These are phyloP conservation scores for Rutstroemia sp. DNA, from an alignment of 2,329 filamentous ascomycete species.

Conservation along the genomic window DNA sequence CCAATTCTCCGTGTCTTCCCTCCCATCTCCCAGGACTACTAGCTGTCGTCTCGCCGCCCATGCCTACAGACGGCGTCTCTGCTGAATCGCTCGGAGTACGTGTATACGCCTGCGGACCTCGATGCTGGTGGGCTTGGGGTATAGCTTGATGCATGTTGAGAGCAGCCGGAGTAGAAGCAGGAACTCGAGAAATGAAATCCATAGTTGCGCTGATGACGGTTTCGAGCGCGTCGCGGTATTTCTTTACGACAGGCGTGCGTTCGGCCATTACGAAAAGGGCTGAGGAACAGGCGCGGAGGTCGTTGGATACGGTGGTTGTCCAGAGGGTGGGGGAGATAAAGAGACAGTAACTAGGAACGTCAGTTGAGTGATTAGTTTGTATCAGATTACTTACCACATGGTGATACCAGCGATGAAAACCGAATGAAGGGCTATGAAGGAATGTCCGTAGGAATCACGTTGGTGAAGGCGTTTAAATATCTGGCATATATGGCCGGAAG, in stretches of 20 bases:
- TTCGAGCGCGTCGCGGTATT: conserved; percentile 37
- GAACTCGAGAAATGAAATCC: conserved; percentile 26
- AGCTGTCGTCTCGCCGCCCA: conserved; percentile 1
- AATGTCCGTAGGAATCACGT: conserved; percentile 34
- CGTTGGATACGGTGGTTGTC: conserved; percentile 23
- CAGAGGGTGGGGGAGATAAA: conserved; percentile 23
- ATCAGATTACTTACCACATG: conserved; percentile 20
- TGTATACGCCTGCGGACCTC: no score
- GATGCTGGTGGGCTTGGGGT: no score
- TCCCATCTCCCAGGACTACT: conserved; percentile 17
- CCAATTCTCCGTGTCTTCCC: conserved; percentile 21
- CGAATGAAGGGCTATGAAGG: conserved; percentile 37
- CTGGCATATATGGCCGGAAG: conserved; percentile 36
- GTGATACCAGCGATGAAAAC: conserved; percentile 38
- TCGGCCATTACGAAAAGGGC: conserved; percentile 41
- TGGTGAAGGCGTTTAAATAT: conserved; percentile 37
- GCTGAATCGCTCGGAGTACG: not conserved
- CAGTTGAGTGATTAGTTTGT: not conserved
- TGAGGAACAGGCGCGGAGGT: conserved; percentile 34
- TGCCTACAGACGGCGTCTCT: not conserved
- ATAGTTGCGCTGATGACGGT: conserved; percentile 35
- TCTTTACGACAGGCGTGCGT: conserved; percentile 36
- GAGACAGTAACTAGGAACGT: conserved; percentile 18
- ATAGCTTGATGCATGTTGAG: no score
- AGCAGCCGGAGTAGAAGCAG: not conserved